Percentiles rank a stretch among this genome's conserved stretches.
Evolutionary conservation across 2,329 filamentous ascomycete species (phyloP).

Genomic region (Zasmidium citrigriseum): DNA sequence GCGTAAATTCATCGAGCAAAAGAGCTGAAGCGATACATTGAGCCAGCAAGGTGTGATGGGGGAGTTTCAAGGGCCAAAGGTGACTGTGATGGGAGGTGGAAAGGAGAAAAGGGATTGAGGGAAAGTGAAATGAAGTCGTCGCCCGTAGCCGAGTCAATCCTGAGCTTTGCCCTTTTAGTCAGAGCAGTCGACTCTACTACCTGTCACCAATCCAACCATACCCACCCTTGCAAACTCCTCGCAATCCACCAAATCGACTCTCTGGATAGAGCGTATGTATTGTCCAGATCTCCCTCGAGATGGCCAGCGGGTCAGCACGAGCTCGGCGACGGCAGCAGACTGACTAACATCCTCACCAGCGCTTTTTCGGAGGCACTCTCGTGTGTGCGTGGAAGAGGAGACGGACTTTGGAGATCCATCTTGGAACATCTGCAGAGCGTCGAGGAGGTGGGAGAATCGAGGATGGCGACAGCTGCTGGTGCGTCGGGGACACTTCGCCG

Average conservation of each 20-base stretch:
- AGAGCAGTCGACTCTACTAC: too few species aligned
- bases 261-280: not conserved
- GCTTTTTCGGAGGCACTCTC: not conserved
- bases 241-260: not conserved
- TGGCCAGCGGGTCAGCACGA: not conserved
- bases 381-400: not conserved
- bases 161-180: not conserved
- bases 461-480: conserved; percentile 27
- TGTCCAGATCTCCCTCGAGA: not conserved
- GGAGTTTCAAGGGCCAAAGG: not conserved
- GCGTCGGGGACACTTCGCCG: conserved; percentile 8
- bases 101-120: not conserved
- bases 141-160: too few species aligned
- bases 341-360: not conserved
- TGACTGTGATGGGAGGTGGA: not conserved
- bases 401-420: not conserved
- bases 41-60: not conserved
- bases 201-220: not conserved
- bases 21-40: not conserved
- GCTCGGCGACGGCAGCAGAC: not conserved
- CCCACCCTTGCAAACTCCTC: not conserved
- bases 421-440: not conserved
- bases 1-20: not conserved
- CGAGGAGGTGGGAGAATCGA: conserved; percentile 13
- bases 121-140: not conserved